Evolutionary conservation across 2,329 filamentous ascomycete species (phyloP).

Genomic region (Colletotrichum caudatum): DNA sequence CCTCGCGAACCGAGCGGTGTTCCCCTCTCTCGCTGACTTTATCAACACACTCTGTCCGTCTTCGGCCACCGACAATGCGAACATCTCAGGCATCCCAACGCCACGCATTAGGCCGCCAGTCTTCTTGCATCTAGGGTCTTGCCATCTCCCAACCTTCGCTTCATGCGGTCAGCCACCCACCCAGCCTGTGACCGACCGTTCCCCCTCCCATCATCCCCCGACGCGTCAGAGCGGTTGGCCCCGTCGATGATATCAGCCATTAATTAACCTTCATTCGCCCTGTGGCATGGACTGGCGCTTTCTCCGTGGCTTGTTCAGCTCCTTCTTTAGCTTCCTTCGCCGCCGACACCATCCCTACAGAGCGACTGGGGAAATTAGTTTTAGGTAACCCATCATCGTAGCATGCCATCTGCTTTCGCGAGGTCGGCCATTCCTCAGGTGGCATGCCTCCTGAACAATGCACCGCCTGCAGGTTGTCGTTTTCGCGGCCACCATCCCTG

Average conservation of each 20-base stretch:
- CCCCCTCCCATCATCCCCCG: not conserved
- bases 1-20: slow-evolving; percentile 31
- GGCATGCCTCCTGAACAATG: not conserved
- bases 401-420: slow-evolving; percentile 19
- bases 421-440: slow-evolving; percentile 1
- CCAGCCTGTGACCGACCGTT: slow-evolving; percentile 1
- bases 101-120: not conserved
- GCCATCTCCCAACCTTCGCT: not conserved
- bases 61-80: slow-evolving; percentile 16
- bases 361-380: not conserved
- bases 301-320: slow-evolving; percentile 6
- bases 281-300: slow-evolving; percentile 19
- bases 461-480: not conserved
- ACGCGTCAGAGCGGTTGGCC: slow-evolving; percentile 30
- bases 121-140: not conserved
- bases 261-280: not conserved
- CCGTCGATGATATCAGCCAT: slow-evolving; percentile 13
- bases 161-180: slow-evolving; percentile 9
- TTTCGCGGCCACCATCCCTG: not conserved
- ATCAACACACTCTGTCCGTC: slow-evolving; percentile 19
- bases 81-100: not conserved
- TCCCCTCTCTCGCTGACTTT: slow-evolving; percentile 20
- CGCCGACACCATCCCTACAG: not conserved
- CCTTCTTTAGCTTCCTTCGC: not conserved
- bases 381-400: slow-evolving; percentile 11